phyloP scores from a whole-genome alignment of 2,329 filamentous ascomycete species.

The Beauveria australis region DNA sequence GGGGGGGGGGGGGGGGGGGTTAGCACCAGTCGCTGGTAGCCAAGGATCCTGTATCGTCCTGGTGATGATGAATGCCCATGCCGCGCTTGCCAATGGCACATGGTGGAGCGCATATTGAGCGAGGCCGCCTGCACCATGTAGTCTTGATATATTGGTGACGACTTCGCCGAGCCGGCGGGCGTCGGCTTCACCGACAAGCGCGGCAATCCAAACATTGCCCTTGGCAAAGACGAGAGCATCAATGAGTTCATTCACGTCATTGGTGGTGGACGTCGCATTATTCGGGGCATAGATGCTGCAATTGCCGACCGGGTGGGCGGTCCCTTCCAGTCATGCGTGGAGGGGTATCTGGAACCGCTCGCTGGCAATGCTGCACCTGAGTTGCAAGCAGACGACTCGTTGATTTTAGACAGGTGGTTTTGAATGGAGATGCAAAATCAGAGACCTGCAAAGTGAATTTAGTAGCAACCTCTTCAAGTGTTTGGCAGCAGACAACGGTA shows the following conservation, averaged over 20 bases:
- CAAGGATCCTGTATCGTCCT: conserved; percentile 10
- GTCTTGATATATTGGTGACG: conserved; percentile 16
- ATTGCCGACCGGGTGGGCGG: conserved; percentile 16
- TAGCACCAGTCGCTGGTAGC: conserved; percentile 17
- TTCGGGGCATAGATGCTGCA: conserved; percentile 12
- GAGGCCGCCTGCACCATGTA: conserved; percentile 22
- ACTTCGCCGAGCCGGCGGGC: conserved; percentile 12
- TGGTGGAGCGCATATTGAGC: conserved; percentile 17
- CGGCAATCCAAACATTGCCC: conserved; percentile 10
- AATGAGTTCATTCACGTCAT: conserved; percentile 17
- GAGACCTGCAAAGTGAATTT: conserved; percentile 17
- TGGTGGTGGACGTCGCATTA: conserved; percentile 3
- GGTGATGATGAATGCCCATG: conserved; percentile 10
- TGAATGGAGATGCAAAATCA: conserved; percentile 13
- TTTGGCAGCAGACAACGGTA: conserved; percentile 18
- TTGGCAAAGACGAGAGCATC: conserved; percentile 14
- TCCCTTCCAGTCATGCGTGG: conserved; percentile 16
- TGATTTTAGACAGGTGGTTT: conserved; percentile 6
- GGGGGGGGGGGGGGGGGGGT: conserved; percentile 12
- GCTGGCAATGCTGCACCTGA: conserved; percentile 12
- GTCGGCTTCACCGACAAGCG: conserved; percentile 14
- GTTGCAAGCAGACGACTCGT: conserved; percentile 12
- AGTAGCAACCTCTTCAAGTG: conserved; percentile 16
- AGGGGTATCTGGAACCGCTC: conserved; percentile 15
- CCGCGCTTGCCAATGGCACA: conserved; percentile 4